Evolutionary conservation across 305 asterid species (phyloP).

Genomic region (Stenogyne calaminthoides): DNA sequence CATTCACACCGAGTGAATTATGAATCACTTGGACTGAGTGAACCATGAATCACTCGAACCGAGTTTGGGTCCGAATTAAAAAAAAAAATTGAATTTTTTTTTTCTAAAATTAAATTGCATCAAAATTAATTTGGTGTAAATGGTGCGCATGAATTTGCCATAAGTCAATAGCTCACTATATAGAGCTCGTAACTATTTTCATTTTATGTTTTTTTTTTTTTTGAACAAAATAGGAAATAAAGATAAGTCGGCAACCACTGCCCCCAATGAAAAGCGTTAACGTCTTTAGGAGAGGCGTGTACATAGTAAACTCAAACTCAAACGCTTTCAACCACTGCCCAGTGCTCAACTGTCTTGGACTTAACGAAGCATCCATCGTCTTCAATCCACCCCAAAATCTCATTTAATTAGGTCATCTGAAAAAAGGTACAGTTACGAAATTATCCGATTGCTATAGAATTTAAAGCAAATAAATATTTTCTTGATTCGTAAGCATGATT

Average conservation of each 20-base stretch:
- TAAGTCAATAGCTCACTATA: too few species aligned
- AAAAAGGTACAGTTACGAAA: conserved; percentile 19
- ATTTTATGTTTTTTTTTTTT: neutral
- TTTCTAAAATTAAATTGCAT: too few species aligned
- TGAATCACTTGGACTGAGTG: too few species aligned
- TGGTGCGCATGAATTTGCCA: too few species aligned
- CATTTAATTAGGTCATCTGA: conserved; percentile 26
- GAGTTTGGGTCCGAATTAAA: too few species aligned
- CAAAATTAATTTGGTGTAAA: too few species aligned
- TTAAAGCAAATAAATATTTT: neutral
- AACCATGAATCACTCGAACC: too few species aligned
- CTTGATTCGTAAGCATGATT: neutral
- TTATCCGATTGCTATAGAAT: neutral
- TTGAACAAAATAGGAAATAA: too few species aligned
- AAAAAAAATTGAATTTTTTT: too few species aligned
- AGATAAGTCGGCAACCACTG: neutral
- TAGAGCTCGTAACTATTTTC: too few species aligned
- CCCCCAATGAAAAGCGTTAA: neutral
- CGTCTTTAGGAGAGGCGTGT: neutral
- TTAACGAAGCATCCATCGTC: conserved; percentile 37
- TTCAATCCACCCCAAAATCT: conserved; percentile 23
- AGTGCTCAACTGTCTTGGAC: conserved; percentile 19
- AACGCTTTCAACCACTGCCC: neutral
- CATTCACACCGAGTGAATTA: too few species aligned
- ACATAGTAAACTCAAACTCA: neutral